These are phyloP conservation scores for Conoideocrella luteorostrata DNA, from an alignment of 2,329 filamentous ascomycete genomes.

Conservation along the genomic window DNA sequence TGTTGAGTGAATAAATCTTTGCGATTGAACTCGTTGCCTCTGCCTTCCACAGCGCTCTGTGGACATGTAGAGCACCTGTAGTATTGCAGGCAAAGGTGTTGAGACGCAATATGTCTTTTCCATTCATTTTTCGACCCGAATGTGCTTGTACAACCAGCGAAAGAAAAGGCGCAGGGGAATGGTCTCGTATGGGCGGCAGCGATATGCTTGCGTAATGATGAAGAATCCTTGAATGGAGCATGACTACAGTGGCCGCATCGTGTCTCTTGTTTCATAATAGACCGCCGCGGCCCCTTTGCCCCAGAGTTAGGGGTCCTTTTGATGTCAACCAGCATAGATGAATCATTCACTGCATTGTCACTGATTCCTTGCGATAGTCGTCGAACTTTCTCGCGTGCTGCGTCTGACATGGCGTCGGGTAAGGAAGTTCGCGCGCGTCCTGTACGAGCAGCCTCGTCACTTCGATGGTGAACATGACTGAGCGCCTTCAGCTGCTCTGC, in stretches of 20 bases:
- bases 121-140: slow-evolving; percentile 96
- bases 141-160: slow-evolving; percentile 74
- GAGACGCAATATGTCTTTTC: slow-evolving; percentile 89
- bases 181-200: slow-evolving; percentile 63
- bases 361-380: slow-evolving; percentile 29
- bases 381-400: slow-evolving; percentile 18
- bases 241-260: slow-evolving; percentile 57
- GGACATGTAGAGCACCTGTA: slow-evolving; percentile 60
- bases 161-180: slow-evolving; percentile 80
- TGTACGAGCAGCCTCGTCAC: slow-evolving; percentile 33
- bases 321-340: slow-evolving; percentile 16
- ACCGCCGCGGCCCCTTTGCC: slow-evolving; percentile 37
- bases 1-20: slow-evolving; percentile 97
- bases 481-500: slow-evolving; percentile 61
- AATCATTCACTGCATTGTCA: slow-evolving; percentile 21
- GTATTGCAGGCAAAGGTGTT: slow-evolving; percentile 69
- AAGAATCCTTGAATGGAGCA: slow-evolving; percentile 60
- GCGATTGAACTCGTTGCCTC: slow-evolving; percentile 74
- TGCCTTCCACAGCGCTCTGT: slow-evolving; percentile 45
- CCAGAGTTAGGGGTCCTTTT: slow-evolving; percentile 23
- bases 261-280: slow-evolving; percentile 53
- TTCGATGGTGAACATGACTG: slow-evolving; percentile 54
- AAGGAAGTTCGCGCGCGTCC: slow-evolving; percentile 31
- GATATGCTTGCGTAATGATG: slow-evolving; percentile 59
- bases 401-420: slow-evolving; percentile 30